phyloP scores from a whole-genome alignment of 2,329 filamentous ascomycete species.

The Cercospora nicotianae region DNA sequence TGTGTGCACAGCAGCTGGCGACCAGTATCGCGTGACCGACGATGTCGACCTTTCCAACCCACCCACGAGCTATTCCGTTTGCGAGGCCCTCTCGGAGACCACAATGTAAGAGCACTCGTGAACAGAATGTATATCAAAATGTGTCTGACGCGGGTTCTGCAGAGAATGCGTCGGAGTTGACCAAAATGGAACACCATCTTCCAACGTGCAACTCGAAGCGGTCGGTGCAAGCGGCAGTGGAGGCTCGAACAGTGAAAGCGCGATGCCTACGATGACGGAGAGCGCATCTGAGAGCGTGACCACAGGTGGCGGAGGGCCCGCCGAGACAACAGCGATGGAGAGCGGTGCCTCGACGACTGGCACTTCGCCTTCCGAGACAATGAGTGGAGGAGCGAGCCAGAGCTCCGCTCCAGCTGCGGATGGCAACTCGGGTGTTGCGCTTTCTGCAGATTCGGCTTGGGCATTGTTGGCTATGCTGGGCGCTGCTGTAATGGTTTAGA shows the following conservation, averaged over 20 bases:
- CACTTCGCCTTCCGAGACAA: neutral
- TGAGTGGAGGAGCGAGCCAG: neutral
- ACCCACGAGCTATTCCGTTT: neutral
- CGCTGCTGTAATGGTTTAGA: neutral
- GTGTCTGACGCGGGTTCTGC: neutral
- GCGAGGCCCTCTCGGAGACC: neutral
- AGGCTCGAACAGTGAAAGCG: neutral
- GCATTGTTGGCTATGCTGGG: neutral
- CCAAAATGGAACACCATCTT: neutral
- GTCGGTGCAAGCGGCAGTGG: neutral
- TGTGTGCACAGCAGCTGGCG: neutral
- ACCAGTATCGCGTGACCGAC: neutral
- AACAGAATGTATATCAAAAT: no score
- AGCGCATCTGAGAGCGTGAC: neutral
- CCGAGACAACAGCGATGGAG: neutral
- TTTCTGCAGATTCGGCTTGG: neutral
- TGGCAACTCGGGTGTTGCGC: neutral
- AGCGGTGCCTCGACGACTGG: neutral
- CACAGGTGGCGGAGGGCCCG: neutral
- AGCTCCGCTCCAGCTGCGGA: neutral
- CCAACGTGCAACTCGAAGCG: neutral
- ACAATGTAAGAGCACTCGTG: neutral
- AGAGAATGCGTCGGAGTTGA: neutral
- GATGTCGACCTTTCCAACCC: constrained; percentile 1
- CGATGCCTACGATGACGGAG: neutral